Base-by-base conservation (phyloP, 306 rosid genomes). In the Hippophae rhamnoides region DNA sequence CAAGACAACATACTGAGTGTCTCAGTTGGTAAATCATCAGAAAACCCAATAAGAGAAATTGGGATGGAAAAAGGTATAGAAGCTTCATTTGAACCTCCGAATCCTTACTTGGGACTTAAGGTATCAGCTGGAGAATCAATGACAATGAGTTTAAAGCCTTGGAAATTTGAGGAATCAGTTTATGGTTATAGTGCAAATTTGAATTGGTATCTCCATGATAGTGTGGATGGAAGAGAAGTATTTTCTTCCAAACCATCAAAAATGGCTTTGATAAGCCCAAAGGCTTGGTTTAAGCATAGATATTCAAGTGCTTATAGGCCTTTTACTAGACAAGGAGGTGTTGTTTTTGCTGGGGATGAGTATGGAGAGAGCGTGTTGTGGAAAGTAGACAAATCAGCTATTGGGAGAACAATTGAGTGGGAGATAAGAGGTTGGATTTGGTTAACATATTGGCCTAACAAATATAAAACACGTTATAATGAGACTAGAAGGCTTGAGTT, bases 371-470 rank as follows among this genome's bases (percentile, higher is more conserved):
- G 86, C 13, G 89, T 86, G 7, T 52, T 82, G 52, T 92, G 99
- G 99, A 92, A 88, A 64, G 84, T 88, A 14, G 90, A 88, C 47
- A 86, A 72, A 57, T 45, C 69, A 49, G 85, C 85, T n/a, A 0
- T 70, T 23, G 96, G 96, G 49, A 85, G 58, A 59, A 78, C 72
- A 2, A 81, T 88, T 89, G 99, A 88, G 47, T 92, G 96, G 96
- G 96, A 88, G 62, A 74, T 92, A 2, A 82, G 78, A 67, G 96
- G 99, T 47, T 80, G 96, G 93, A 78, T 92, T 26, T 92, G 95
- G 95, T 63, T 92, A 31, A 88, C 99, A 0, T 88, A 92, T 80
- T 92, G 81, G 90, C 96, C 99, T 47, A 92, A 92, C 56, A 92
- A 85, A 52, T 54, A 85, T 6, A 92, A 58, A 58, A 83, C 96